Evolutionary conservation across 176 grass and related monocot genomes (phyloP), one percentile per base, ranked within the genome.

Genomic region (Oryza brachyantha): DNA sequence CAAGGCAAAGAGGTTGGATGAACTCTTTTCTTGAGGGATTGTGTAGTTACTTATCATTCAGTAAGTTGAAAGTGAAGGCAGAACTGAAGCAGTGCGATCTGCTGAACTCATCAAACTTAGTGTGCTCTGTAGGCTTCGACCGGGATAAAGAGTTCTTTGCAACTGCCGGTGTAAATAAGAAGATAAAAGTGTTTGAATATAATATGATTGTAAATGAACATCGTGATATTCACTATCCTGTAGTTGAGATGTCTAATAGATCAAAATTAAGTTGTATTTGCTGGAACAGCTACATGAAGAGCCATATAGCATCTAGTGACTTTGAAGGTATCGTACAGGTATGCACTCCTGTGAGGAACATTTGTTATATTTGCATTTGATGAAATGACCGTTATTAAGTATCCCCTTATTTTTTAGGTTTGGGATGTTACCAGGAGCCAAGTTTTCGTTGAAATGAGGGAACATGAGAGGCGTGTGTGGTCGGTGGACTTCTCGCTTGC

Each of bases 241-340:
- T 95, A 77, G 90, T 93, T 81, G 96, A 99, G 82, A 93, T 99
- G 92, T 79, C 58, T 73, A 99, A 95, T 93, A 95, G 83, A 81
- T 93, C 92, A 43, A 99, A 93, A 87, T 70, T 99, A 77, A 99
- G 96, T 35, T 93, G 88, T 86, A 85, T 99, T 87, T 95, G 83
- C 84, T 99, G 96, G 96, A 99, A 99, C 78, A 93, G 77, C 74
- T 95, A 99, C 79, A 95, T 95, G 86, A 95, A 99, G 75, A 93
- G 81, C 50, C 92, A 95, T 83, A 91, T 99, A 87, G 96, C 92
- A 69, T 95, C 90, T 38, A 99, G 96, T 89, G 92, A 99, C 76
- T 99, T 99, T 79, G 92, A 99, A 77, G 96, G 96, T 81, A 83
- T 89, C 71, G 88, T 99, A 65, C 96, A 99, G 96, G 96, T 99